Evolutionary conservation across 495 filamentous ascomycete genomes (phyloP), one percentile per base, ranked within the genome.

Genomic region (Aspergillus baeticus): DNA sequence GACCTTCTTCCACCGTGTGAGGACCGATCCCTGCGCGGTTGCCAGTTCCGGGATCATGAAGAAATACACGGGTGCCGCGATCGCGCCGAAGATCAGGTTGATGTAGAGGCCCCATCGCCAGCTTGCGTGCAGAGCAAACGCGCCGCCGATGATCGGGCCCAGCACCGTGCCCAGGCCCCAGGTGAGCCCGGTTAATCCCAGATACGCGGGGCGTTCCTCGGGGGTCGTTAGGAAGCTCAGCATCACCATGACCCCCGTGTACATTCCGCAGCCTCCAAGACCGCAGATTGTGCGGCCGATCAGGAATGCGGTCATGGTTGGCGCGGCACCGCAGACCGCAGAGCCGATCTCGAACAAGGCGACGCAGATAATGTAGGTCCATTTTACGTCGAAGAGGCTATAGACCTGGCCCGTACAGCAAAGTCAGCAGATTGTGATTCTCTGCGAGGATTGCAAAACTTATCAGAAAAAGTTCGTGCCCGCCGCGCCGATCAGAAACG

Each of bases 51-150:
- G 26, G 26, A 29, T 29, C 26, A 29, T 29, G 58, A 84, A 77
- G 55, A 89, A 29, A 57, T 81, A 87, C 29, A 81, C 70, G 0
- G 85, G 87, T 0, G 77, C 72, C n/a, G 55, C 55, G 18, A 77
- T 56, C 5, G 60, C 86, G 10, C 78, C 82, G 18, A 89, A 68
- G 37, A 72, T 63, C 11, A 89, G 75, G 56, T 89, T 90, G 65
- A 92, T 84, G 68, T 88, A 92, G 62, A 91, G 90, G 20, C 82
- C 83, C 86, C 83, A 87, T 7, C 84, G 61, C 83, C 83, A 87
- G 1, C 71, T 78, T 18, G 77, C 77, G 2, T 29, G 26, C 26
- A 29, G 26, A 8, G 26, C 26, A 58, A 91, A 89, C 4, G 78
- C 80, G 21, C 85, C 86, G 2, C 86, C 86, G 37, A 89, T 69